A percentile compares a stretch with the other conserved stretches of the same genome.
These are phyloP conservation scores for Penicillium pancosmium DNA, from an alignment of 495 filamentous ascomycete genomes.

Conservation along the genomic window DNA sequence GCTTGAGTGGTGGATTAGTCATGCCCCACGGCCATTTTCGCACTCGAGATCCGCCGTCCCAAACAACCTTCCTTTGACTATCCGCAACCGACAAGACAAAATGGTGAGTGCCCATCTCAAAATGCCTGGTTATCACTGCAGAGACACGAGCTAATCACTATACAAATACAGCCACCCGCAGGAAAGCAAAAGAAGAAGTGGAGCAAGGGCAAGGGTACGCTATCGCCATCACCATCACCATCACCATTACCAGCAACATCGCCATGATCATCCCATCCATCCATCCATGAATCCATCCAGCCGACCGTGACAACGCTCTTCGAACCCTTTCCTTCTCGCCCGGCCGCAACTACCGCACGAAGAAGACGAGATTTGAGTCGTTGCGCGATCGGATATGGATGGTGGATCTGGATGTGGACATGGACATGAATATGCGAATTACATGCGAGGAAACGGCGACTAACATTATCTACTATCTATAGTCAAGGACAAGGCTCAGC, in stretches of 20 bases:
- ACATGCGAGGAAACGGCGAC: constrained; percentile 14
- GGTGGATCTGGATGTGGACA: neutral
- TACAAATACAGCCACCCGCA: constrained; percentile 66
- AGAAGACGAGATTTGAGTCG: constrained; percentile 18
- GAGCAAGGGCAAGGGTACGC: constrained; percentile 97
- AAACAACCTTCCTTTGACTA: constrained; percentile 44
- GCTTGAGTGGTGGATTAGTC: constrained; percentile 34
- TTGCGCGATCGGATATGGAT: constrained; percentile 12
- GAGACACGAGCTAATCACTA: constrained; percentile 23
- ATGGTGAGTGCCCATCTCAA: constrained; percentile 45
- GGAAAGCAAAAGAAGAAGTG: constrained; percentile 99
- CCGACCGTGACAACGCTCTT: constrained; percentile 33
- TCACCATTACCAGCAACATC: neutral
- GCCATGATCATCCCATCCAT: neutral
- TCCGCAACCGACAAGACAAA: constrained; percentile 52
- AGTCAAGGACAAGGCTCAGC: constrained; percentile 99
- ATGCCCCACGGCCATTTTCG: constrained; percentile 54
- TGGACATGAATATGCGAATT: neutral
- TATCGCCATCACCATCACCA: constrained; percentile 28
- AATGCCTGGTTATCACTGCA: neutral
- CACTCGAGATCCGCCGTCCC: constrained; percentile 37
- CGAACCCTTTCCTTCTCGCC: constrained; percentile 15
- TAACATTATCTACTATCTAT: constrained; percentile 33
- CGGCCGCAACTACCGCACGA: constrained; percentile 15
- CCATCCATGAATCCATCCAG: constrained; percentile 8